These are phyloP conservation scores for Coemansia sp. DNA, from an alignment of 192 early-diverging fungal genomes.

Conservation along the genomic window DNA sequence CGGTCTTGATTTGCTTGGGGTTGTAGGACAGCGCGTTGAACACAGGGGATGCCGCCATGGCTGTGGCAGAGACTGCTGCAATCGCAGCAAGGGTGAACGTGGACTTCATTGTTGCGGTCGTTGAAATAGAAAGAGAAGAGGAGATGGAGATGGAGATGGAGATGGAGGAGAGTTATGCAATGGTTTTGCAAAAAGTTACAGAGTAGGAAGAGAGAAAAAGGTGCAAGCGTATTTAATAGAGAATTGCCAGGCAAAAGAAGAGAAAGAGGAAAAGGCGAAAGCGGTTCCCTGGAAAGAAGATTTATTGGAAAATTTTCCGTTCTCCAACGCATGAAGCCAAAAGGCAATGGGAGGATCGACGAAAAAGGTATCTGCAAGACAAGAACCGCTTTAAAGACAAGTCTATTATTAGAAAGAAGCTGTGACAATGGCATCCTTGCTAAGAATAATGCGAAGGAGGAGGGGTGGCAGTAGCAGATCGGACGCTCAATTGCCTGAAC, in stretches of 20 bases:
- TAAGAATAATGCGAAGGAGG: no score
- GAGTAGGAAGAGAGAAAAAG: not conserved
- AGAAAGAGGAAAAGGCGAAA: not conserved
- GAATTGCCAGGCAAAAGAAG: not conserved
- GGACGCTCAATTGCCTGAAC: not conserved
- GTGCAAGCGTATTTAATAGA: not conserved
- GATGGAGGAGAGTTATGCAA: not conserved
- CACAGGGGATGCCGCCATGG: constrained; percentile 22
- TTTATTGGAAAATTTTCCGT: not conserved
- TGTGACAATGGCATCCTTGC: no score
- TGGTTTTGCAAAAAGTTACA: constrained; percentile 3
- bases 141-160: not conserved
- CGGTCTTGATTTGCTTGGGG: constrained; percentile 56
- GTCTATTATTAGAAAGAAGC: no score
- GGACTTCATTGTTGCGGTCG: constrained; percentile 27
- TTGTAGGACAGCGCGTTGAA: constrained; percentile 66
- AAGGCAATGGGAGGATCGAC: not conserved
- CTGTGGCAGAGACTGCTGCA: constrained; percentile 21
- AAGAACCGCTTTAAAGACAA: no score
- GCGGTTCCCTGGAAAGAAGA: not conserved
- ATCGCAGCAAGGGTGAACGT: constrained; percentile 23
- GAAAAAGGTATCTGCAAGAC: not conserved
- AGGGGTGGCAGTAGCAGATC: no score
- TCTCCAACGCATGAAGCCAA: not conserved
- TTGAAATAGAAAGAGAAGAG: not conserved